Evolutionary conservation across 1,284 basidiomycete species (phyloP).

Genomic region (Microbotryum lychnidis-dioicae): DNA sequence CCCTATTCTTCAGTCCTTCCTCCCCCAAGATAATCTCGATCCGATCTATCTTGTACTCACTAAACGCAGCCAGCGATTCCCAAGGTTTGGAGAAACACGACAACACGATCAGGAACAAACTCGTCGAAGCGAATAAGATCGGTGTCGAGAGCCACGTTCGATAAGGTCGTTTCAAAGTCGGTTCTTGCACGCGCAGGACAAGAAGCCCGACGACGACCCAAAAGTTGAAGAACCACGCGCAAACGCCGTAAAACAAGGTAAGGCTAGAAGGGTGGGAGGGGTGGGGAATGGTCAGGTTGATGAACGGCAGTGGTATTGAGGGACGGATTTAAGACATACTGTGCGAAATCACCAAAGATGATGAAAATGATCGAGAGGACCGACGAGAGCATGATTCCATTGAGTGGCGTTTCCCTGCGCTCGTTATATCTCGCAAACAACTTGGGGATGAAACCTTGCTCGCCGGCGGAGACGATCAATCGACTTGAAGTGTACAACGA

Average conservation of each 20-base stretch:
- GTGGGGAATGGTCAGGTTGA: constrained; percentile 37
- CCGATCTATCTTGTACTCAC: constrained; percentile 45
- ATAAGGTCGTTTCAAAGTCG: constrained; percentile 79
- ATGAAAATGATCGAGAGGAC: constrained; percentile 66
- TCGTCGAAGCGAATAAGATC: constrained; percentile 79
- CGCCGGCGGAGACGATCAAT: constrained; percentile 78
- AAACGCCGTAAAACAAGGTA: constrained; percentile 43
- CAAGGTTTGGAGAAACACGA: constrained; percentile 86
- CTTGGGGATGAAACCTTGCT: constrained; percentile 76
- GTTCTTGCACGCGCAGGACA: constrained; percentile 82
- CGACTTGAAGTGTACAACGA: constrained; percentile 72
- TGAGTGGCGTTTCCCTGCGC: constrained; percentile 69
- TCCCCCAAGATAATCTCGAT: no score
- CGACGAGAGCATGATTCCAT: constrained; percentile 69
- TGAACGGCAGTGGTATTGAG: constrained; percentile 33
- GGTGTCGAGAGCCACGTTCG: constrained; percentile 86
- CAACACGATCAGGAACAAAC: constrained; percentile 88
- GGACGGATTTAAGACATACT: constrained; percentile 17
- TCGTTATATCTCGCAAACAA: constrained; percentile 68
- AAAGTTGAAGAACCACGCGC: constrained; percentile 85
- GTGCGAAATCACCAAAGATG: constrained; percentile 66
- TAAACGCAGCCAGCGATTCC: constrained; percentile 75
- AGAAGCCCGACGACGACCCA: constrained; percentile 81
- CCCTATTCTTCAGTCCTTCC: not conserved
- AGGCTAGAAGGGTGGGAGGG: constrained; percentile 38